Evolutionary conservation across 139 green algal species (phyloP), one percentile per base, ranked within the genome.

Genomic region (Ettlia oleoabundans): DNA sequence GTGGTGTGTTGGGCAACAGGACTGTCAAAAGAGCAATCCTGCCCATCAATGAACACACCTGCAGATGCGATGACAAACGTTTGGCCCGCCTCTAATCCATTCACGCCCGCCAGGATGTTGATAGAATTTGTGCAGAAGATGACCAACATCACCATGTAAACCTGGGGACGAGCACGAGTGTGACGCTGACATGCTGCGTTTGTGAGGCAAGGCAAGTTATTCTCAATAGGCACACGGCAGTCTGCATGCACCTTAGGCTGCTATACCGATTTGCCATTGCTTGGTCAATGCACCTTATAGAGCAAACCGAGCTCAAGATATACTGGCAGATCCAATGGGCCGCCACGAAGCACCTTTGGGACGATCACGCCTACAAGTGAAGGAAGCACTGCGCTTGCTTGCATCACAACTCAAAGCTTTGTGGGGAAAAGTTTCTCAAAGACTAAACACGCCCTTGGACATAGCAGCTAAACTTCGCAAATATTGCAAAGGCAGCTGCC

Each of bases 41-140:
- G n/a, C 33, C 30, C 6, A 6, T 4, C 64, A 47, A 32, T 47
- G 37, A 51, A 8, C 72, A 7, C 37, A 69, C 73, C 73, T 30
- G 73, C 93, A 47, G 89, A 94, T 0, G 93, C 89, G 7, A 99
- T 95, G 69, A 99, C 86, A 82, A 97, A 93, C 0, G 95, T 98
- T 88, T 99, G 97, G 10, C 96, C 96, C 1, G 91, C 96, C 82
- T 99, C 97, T 40, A 99, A 82, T 0, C 97, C 97, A 75, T 99
- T 99, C 1, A 99, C 91, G 22, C 97, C 94, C 2, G 97, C 97
- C 52, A 99, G 87, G 77, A 99, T 99, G 88, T 99, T 99, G 90
- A 99, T 98, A 55, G 91, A 93, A 87, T 99, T 99, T 78, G 97
- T 95, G 92, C 93, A 99, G 85, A 99, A 99, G 38, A 99, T 94